Conservation (phyloP, 495 filamentous ascomycete genomes). For the Penicillium pulvis region DNA sequence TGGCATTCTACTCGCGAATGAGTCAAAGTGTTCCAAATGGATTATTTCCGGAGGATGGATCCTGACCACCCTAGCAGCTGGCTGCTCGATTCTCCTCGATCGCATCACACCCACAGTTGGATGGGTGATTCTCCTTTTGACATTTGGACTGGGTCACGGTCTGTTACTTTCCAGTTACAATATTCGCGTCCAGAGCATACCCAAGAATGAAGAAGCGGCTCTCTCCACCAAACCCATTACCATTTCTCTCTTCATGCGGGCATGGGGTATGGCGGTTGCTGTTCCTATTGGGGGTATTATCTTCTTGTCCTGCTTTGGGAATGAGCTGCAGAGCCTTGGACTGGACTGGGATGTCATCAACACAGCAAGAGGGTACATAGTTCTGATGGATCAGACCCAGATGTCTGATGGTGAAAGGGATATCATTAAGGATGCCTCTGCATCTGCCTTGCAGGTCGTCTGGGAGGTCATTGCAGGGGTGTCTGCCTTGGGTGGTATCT, state of each 20-base stretch:
- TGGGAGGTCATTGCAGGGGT: conserved; percentile 30
- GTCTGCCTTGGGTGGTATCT: conserved; percentile 26
- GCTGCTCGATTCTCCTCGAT: conserved; percentile 54
- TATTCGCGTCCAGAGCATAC: conserved; percentile 45
- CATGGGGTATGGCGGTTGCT: conserved; percentile 64
- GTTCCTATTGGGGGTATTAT: conserved; percentile 61
- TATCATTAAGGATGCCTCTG: conserved; percentile 20
- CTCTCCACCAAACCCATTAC: conserved; percentile 31
- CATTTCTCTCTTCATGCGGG: conserved; percentile 61
- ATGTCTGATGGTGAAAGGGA: conserved; percentile 21
- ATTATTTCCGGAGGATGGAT: conserved; percentile 59
- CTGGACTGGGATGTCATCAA: conserved; percentile 20
- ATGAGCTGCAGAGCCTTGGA: conserved; percentile 19
- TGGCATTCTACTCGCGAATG: conserved; percentile 50
- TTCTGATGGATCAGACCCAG: conserved; percentile 25
- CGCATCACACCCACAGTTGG: conserved; percentile 41
- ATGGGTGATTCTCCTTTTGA: conserved; percentile 56
- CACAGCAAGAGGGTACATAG: conserved; percentile 25
- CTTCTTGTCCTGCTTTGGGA: conserved; percentile 52
- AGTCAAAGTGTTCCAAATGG: conserved; percentile 49
- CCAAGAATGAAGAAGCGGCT: conserved; percentile 12
- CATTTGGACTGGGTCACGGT: conserved; percentile 56
- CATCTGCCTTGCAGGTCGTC: conserved; percentile 22
- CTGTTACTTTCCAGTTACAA: conserved; percentile 55
- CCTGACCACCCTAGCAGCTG: conserved; percentile 46